Base-by-base conservation (phyloP, 768 basidiomycete species). In the Termitomyces sp. region DNA sequence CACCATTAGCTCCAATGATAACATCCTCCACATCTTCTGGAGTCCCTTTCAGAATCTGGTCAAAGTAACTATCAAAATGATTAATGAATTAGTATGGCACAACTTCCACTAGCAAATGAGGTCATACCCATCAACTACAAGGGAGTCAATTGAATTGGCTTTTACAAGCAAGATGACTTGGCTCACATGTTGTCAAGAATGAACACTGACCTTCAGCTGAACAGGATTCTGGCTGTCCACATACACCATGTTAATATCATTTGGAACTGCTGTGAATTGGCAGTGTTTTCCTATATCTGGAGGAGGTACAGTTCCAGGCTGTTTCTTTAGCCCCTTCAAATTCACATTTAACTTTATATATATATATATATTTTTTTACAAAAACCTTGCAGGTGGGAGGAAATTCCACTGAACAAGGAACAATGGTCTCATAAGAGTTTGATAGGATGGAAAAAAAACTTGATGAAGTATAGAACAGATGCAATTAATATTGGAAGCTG, bases 311-410 rank as follows among this genome's bases (percentile, higher is more conserved):
- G 92, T 95, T 3, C 94, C 94, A 29, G 92, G 89, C 63, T 91
- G 95, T 78, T 97, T 97, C 80, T 97, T 97, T 68, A 96, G 73
- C 5, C 95, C 95, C 69, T 93, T 93, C 60, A 94, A 70, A 69
- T 88, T 95, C 38, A 87, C 91, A 19, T 75, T 75, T 31, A 96
- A 73, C 53, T 83, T 77, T 2, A 76, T 76, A 54, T n/a, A n/a
- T n/a, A n/a, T n/a, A n/a, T n/a, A n/a, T n/a, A n/a, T n/a, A n/a
- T n/a, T 74, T 78, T 69, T 97, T 96, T 40, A 95, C 83, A 66
- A 92, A 87, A 50, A 95, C 87, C 81, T 97, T 95, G 67, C 90
- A 94, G 9, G 90, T 90, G 7, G 87, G 85, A 23, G 94, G 94
- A 63, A 96, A 97, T 76, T 97, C 94, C 46, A 96, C 84, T 4